Evolutionary conservation across 1,284 basidiomycete genomes (phyloP), one percentile per base, ranked within the genome.

Genomic region (Xerocomus amazonicus): DNA sequence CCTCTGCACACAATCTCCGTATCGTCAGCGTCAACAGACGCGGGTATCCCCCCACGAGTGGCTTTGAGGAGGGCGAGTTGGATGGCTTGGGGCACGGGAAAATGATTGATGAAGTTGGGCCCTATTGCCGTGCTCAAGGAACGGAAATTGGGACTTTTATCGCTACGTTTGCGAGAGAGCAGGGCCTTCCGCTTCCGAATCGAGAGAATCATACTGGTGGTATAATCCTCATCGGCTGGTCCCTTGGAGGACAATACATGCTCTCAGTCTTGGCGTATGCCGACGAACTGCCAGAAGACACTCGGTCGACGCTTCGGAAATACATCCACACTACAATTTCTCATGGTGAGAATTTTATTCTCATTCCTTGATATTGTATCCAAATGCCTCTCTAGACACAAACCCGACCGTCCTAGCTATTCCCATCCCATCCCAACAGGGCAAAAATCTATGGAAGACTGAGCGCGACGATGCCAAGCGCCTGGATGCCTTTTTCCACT

Each of bases 1-100:
- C 63, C 2, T 49, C 41, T 23, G 17, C 35, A 3, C 58, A 62
- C 45, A 50, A 64, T 35, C 52, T 63, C 19, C 65, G 62, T 14
- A 52, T 67, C 28, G 44, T 63, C 34, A 53, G 59, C 26, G 14
- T 65, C 19, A 54, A 66, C 27, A 52, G 62, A 45, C 61, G 62
- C 3, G 65, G 65, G 1, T 63, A 66, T 16, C 1, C 42, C 4
- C 60, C 59, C 2, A 66, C 65, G 9, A 65, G 63, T n/a, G 41
- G 52, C 13, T 62, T 61, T 17, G 17, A 28, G 31, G 48, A 52
- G 0, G 26, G 41, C 0, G 59, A 60, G n/a, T 4, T 63, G 10
- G 6, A 17, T 1, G 32, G 43, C 4, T 32, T 63, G 28, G 59
- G 61, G 3, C 14, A 4, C 1, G 42, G 43, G 44, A 65, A 62